Percentiles rank a stretch among this genome's conserved stretches.
Conservation (phyloP, 192 early-diverging fungal genomes). For the Jimgerdemannia flammicorona region DNA sequence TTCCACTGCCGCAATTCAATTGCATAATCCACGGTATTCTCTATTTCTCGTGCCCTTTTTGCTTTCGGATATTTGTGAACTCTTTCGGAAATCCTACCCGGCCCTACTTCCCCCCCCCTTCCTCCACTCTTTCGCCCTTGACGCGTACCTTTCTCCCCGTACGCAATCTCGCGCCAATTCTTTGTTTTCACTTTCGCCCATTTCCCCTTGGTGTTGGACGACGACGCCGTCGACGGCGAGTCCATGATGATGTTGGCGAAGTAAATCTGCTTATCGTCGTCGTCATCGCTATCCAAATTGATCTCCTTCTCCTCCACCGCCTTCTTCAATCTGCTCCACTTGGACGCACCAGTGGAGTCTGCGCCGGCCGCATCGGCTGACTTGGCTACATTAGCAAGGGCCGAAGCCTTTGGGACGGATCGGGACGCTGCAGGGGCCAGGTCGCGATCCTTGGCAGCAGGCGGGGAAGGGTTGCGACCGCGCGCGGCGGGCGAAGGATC, state of each 20-base stretch:
- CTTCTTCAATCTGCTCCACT: background rate
- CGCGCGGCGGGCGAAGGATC: background rate
- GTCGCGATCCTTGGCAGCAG: background rate
- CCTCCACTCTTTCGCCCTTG: constrained; percentile 13
- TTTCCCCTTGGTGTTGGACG: constrained; percentile 9
- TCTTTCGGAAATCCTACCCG: too few species aligned
- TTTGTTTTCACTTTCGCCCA: constrained; percentile 14
- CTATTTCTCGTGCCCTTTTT: background rate
- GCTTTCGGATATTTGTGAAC: too few species aligned
- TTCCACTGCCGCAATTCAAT: too few species aligned
- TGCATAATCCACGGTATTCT: too few species aligned
- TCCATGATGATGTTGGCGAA: constrained; percentile 21
- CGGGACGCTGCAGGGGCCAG: background rate
- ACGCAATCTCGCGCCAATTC: constrained; percentile 19
- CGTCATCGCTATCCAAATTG: background rate
- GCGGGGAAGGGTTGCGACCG: background rate
- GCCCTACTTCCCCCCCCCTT: background rate
- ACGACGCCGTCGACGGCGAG: background rate
- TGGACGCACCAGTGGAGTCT: background rate
- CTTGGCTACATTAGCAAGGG: background rate
- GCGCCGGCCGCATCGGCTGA: background rate
- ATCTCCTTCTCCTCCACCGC: constrained; percentile 13
- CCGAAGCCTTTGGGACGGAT: background rate
- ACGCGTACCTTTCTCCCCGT: constrained; percentile 27
- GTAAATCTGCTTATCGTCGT: constrained; percentile 18